A percentile compares a stretch with the other conserved stretches of the same genome.
Evolutionary conservation across 768 basidiomycete species (phyloP).

Genomic region (Phylloporus sp.): DNA sequence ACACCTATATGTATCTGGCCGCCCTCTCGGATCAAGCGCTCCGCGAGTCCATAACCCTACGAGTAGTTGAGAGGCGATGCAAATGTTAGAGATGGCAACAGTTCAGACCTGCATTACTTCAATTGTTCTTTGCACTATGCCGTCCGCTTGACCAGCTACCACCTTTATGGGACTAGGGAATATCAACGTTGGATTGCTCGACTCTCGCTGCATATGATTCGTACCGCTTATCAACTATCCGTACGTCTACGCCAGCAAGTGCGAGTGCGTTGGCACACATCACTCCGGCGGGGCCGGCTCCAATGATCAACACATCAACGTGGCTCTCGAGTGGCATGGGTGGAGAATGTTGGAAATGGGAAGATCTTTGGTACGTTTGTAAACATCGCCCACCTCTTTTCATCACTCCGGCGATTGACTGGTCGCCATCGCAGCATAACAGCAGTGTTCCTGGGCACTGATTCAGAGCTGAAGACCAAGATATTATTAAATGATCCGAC

Average conservation of each 20-base stretch:
- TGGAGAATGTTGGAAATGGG: too few species aligned
- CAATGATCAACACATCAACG: conserved; percentile 45
- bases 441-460: too few species aligned
- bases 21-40: conserved; percentile 55
- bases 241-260: conserved; percentile 38
- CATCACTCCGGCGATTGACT: too few species aligned
- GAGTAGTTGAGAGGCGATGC: background rate
- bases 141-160: conserved; percentile 48
- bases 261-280: conserved; percentile 61
- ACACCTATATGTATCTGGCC: conserved; percentile 66
- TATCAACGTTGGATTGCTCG: background rate
- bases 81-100: background rate
- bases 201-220: background rate
- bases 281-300: conserved; percentile 51
- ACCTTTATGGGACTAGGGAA: conserved; percentile 35
- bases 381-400: too few species aligned
- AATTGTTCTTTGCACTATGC: conserved; percentile 43
- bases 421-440: too few species aligned
- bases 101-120: too few species aligned
- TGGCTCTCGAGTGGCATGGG: conserved; percentile 26
- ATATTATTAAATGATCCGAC: too few species aligned
- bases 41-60: too few species aligned
- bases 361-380: too few species aligned
- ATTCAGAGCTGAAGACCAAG: too few species aligned
- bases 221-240: conserved; percentile 46